Evolutionary conservation across 208 protist genomes (phyloP).

Genomic region (Balamuthia mandrillaris): DNA sequence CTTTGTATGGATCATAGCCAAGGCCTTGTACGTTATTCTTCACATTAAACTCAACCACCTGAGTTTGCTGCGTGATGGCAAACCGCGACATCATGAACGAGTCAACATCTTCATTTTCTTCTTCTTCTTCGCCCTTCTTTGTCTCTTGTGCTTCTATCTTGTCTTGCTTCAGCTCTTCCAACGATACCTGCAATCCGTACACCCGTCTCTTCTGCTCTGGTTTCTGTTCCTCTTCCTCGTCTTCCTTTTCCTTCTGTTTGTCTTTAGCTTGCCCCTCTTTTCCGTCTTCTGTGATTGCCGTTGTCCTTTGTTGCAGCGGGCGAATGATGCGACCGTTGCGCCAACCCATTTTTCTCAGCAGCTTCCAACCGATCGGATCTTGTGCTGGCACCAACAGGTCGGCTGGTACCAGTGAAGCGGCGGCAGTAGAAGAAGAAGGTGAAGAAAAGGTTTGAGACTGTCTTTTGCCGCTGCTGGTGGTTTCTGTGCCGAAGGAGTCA

Average conservation of each 20-base stretch:
- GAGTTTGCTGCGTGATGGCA: not conserved
- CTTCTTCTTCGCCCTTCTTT: not conserved
- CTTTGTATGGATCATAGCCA: slow-evolving; percentile 21
- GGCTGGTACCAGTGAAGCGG: not conserved
- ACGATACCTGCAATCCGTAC: not conserved
- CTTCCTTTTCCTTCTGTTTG: not conserved
- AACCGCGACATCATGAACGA: too few relatives aligned
- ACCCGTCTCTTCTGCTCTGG: not conserved
- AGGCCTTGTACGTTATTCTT: slow-evolving; percentile 35
- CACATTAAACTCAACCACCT: slow-evolving; percentile 14
- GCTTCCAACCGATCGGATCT: slow-evolving; percentile 10
- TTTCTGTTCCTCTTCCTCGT: not conserved
- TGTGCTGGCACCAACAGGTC: not conserved
- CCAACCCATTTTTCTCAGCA: slow-evolving; percentile 42
- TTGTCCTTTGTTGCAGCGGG: not conserved
- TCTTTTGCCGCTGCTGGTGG: too few relatives aligned
- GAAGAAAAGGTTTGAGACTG: too few relatives aligned
- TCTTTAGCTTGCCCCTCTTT: not conserved
- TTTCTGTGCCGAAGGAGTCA: too few relatives aligned
- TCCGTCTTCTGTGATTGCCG: not conserved
- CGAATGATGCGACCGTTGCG: slow-evolving; percentile 28
- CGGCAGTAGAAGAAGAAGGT: too few relatives aligned
- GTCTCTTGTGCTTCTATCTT: not conserved
- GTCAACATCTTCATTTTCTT: not conserved
- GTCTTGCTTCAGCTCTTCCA: not conserved